Base-by-base conservation (phyloP, 805 yeast species). In the Jamesozyma gamospora region DNA sequence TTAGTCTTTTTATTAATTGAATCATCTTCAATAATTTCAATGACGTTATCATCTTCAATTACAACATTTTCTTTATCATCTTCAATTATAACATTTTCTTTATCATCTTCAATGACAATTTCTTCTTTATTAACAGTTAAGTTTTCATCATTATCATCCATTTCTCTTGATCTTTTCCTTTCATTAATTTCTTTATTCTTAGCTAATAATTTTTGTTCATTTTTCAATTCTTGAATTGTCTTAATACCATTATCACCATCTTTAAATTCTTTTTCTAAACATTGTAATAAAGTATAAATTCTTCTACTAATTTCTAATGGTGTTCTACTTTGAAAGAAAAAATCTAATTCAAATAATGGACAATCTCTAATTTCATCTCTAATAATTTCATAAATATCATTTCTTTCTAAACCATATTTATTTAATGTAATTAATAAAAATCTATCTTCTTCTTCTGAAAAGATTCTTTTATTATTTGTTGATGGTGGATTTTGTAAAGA, bases 361-460 rank as follows among this genome's bases (percentile, higher is more conserved):
- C 85, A 79, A 37, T 74, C 75, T 43, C 86, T 69, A 32, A 92
- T 79, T 19, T 81, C 79, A 45, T 82, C 85, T 41, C 87, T 72
- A 35, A 90, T 79, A 45, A 74, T 60, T 44, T 92, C 98, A 54
- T 80, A 83, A 13, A 90, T 64, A 52, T 83, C 88, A 14, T 76
- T 79, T 24, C 80, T 69, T 48, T 86, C 95, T 26, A 90, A 60
- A 0, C 98, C 98, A 55, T 74, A 77, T 44, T 81, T 70, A 63
- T 81, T 79, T 55, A 86, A 64, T 63, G 83, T 87, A 12, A 87
- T 76, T 42, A 92, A 64, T 50, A 92, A 63, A 59, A 82, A 92
- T 50, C 96, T 70, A 60, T 92, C 98, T 58, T 92, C 97, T 45
- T 84, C 95, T 39, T 85, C 95, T 27, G 85, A 76, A 61, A 78